These are phyloP conservation scores for Bassia scoparia DNA, from an alignment of 148 eudicot genomes.

Conservation along the genomic window DNA sequence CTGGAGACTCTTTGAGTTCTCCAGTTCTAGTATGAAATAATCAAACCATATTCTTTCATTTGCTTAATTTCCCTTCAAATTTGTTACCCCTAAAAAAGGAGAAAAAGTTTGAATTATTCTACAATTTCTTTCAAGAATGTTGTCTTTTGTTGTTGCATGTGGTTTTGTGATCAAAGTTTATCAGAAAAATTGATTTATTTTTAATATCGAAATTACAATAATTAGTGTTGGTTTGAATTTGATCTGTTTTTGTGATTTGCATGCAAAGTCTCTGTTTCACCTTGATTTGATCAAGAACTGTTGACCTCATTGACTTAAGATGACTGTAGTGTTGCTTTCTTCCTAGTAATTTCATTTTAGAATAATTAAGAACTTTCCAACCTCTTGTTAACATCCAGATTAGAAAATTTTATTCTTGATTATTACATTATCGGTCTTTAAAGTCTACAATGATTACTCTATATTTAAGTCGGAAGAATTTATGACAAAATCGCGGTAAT, in stretches of 20 bases:
- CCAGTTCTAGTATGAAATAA: constrained; percentile 43
- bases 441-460: too few relatives aligned
- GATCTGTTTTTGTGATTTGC: constrained; percentile 5
- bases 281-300: too few relatives aligned
- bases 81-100: neutral
- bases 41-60: too few relatives aligned
- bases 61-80: neutral
- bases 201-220: too few relatives aligned
- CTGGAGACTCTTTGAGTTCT: constrained; percentile 58
- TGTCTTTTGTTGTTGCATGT: constrained; percentile 1
- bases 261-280: constrained; percentile 26
- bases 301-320: too few relatives aligned
- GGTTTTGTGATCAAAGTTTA: constrained; percentile 10
- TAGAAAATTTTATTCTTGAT: neutral
- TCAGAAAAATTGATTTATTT: too few relatives aligned
- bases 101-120: too few relatives aligned
- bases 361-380: constrained; percentile 12
- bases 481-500: too few relatives aligned
- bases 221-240: neutral
- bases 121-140: neutral
- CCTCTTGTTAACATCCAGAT: neutral
- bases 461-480: too few relatives aligned
- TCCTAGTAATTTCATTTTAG: neutral
- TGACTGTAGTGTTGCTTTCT: constrained; percentile 10
- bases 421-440: neutral